phyloP scores from a whole-genome alignment of 1,284 basidiomycete species.

The Xerocomus cyaneibrunnescens region DNA sequence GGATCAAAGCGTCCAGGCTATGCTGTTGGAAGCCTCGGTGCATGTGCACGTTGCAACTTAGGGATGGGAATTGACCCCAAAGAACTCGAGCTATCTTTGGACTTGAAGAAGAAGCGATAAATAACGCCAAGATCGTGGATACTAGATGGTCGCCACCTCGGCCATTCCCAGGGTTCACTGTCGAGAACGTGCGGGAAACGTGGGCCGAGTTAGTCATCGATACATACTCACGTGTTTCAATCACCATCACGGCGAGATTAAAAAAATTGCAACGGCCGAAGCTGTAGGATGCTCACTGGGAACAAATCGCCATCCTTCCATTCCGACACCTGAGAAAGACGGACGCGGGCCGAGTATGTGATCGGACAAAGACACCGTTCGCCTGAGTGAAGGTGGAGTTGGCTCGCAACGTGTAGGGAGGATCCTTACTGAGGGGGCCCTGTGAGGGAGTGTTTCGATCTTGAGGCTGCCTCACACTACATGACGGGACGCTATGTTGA shows the following conservation, averaged over 20 bases:
- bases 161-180: constrained; percentile 7
- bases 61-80: constrained; percentile 12
- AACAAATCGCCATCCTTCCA: constrained; percentile 11
- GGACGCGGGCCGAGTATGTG: constrained; percentile 5
- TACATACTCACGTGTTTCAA: not conserved
- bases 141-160: constrained; percentile 5
- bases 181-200: constrained; percentile 11
- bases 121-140: constrained; percentile 1
- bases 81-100: constrained; percentile 15
- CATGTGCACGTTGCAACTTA: not conserved
- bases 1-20: not conserved
- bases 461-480: not conserved
- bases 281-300: constrained; percentile 2
- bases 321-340: constrained; percentile 16
- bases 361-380: not conserved
- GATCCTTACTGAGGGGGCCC: constrained; percentile 8
- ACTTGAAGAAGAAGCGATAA: not conserved
- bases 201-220: not conserved
- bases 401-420: constrained; percentile 19
- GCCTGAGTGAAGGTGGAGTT: not conserved
- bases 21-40: not conserved
- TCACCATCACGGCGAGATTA: not conserved
- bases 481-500: not conserved
- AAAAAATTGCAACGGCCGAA: not conserved
- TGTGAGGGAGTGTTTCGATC: not conserved